Evolutionary conservation across 169 alveolate species (phyloP), one percentile per base, ranked within the genome.

Genomic region (Plasmodium inui): DNA sequence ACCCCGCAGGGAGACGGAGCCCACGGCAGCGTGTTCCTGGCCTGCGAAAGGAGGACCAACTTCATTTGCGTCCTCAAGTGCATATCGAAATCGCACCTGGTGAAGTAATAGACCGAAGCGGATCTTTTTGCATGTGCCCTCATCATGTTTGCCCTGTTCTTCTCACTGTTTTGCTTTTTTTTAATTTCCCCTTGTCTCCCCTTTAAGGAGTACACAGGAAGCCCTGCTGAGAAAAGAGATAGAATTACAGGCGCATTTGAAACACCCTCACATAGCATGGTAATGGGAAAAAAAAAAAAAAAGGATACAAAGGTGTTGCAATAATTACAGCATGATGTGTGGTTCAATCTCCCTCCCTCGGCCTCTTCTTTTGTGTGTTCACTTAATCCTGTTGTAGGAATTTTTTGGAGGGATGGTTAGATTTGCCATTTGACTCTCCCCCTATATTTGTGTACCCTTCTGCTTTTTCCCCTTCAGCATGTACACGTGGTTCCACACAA

Each of bases 11-110:
- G 99, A 0, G 98, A 97, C 70, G 99, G 99, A 2, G 98, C 98
- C 44, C 98, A 97, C 79, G 99, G 99, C 1, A 94, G 95, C n/a
- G 98, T 97, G 1, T 97, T 97, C 76, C 92, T 97, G 46, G 99
- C 98, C 1, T 95, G 98, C 85, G 98, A 96, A 46, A 93, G 98
- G 73, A 86, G 98, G 67, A 96, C 98, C 6, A 97, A 98, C 39
- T 97, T 97, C 94, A 97, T 97, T 73, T 97, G 98, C 82, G 98
- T 97, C 2, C 84, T 97, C 53, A 97, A 97, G 74, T 95, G 98
- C 71, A 96, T 97, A 71, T 96, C 97, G 34, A 96, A 96, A 72
- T 94, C 97, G n/a, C 96, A 88, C 57, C 95, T 96, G 14, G 95
- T 91, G 57, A 90, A 92, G 97, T 95, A 82, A 73, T 67, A 17